Evolutionary conservation across 257 asterid genomes (phyloP).

Genomic region (Schizonepeta tenuifolia): DNA sequence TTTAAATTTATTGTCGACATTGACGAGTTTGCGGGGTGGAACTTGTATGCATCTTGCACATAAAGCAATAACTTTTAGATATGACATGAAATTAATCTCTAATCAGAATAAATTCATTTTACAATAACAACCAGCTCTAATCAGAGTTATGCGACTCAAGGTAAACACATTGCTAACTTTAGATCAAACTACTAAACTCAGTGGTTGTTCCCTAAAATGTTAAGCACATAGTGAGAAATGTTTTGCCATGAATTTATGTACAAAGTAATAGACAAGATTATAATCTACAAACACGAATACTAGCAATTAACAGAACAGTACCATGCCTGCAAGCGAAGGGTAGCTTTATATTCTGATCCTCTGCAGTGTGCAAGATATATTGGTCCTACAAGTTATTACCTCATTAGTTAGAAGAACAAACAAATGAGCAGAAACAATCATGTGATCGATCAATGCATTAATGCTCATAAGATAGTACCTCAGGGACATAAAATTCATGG

Average conservation of each 20-base stretch:
- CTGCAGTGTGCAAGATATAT: slow-evolving; percentile 92
- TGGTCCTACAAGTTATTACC: slow-evolving; percentile 66
- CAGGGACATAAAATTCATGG: slow-evolving; percentile 64
- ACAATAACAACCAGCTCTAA: too few relatives aligned
- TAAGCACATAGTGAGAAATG: not conserved
- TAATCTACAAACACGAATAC: not conserved
- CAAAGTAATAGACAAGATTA: not conserved
- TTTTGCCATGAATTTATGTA: not conserved
- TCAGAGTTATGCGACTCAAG: too few relatives aligned
- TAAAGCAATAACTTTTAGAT: too few relatives aligned
- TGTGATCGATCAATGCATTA: not conserved
- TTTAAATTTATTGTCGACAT: not conserved
- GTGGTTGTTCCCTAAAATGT: not conserved
- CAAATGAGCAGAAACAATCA: not conserved
- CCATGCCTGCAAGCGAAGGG: slow-evolving; percentile 99
- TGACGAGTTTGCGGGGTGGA: too few relatives aligned
- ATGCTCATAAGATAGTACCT: slow-evolving; percentile 39
- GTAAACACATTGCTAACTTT: not conserved
- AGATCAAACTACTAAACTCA: not conserved
- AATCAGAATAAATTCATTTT: too few relatives aligned
- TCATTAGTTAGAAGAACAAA: slow-evolving; percentile 26
- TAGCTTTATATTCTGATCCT: slow-evolving; percentile 76
- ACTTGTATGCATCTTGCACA: too few relatives aligned
- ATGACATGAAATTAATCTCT: too few relatives aligned
- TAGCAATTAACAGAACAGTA: slow-evolving; percentile 48